Percentiles rank a stretch among this genome's conserved stretches.
These are phyloP conservation scores for Coemansia sp. DNA, from an alignment of 192 early-diverging fungal species.

Conservation along the genomic window DNA sequence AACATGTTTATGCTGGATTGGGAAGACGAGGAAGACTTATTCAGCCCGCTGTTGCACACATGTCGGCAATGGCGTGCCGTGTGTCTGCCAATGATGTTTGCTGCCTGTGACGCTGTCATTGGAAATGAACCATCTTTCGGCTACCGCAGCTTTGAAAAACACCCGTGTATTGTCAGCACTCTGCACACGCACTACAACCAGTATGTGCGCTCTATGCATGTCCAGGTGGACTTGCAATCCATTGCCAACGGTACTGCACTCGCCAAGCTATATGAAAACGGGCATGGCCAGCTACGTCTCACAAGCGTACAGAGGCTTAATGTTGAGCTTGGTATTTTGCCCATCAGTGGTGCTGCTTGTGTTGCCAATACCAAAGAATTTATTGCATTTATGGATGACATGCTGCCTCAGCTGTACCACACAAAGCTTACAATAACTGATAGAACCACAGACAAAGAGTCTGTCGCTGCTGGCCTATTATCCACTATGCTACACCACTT, in stretches of 20 bases:
- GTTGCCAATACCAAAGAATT: neutral
- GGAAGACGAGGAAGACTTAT: neutral
- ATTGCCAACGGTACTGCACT: neutral
- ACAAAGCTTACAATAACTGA: neutral
- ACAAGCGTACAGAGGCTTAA: neutral
- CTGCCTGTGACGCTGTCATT: neutral
- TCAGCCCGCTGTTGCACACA: neutral
- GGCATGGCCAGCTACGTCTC: neutral
- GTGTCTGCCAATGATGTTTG: conserved; percentile 1
- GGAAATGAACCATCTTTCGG: neutral
- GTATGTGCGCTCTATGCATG: neutral
- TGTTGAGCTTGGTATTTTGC: neutral
- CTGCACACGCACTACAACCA: neutral
- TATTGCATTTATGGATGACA: no score
- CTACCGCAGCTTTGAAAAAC: neutral
- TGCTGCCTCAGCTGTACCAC: neutral
- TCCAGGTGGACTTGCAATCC: neutral
- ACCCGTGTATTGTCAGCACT: neutral
- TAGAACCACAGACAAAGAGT: neutral
- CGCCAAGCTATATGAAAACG: neutral
- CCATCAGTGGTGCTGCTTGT: neutral
- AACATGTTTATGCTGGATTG: conserved; percentile 1
- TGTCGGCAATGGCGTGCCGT: neutral
- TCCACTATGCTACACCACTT: neutral
- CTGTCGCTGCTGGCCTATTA: neutral